These are phyloP conservation scores for Talinum fruticosum DNA, from an alignment of 148 eudicot species.

Conservation along the genomic window DNA sequence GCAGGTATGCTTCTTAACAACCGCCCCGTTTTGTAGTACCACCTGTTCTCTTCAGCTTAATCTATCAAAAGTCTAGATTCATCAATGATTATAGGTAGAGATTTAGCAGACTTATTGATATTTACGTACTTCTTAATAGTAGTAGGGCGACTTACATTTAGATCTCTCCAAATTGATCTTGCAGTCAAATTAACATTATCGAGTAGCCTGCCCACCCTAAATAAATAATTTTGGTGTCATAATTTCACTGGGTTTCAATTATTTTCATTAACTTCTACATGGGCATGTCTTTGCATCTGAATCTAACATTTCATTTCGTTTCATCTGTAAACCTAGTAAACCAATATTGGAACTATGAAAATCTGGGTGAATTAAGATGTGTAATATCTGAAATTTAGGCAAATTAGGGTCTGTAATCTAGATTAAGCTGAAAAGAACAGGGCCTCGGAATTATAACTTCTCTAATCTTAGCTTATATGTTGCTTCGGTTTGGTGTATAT, in stretches of 20 bases:
- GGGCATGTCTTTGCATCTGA: not conserved
- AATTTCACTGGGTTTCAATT: no score
- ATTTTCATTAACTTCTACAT: no score
- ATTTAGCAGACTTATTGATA: no score
- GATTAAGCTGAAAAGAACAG: no score
- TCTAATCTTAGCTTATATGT: not conserved
- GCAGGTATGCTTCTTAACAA: slow-evolving; percentile 34
- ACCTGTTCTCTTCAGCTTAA: not conserved
- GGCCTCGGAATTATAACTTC: not conserved
- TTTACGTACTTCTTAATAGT: not conserved
- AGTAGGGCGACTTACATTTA: not conserved
- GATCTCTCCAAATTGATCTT: not conserved
- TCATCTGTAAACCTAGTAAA: not conserved
- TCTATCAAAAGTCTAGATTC: not conserved
- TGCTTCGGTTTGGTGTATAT: not conserved
- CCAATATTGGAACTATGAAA: not conserved
- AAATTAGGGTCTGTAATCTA: no score
- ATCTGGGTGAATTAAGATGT: not conserved
- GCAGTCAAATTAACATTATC: not conserved
- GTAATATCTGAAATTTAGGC: not conserved
- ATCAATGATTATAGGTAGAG: not conserved
- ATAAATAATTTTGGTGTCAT: no score
- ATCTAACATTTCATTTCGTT: not conserved
- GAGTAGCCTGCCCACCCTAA: not conserved
- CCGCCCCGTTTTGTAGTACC: no score